Conservation (phyloP, 306 rosid genomes). For the Fragaria vesca region DNA sequence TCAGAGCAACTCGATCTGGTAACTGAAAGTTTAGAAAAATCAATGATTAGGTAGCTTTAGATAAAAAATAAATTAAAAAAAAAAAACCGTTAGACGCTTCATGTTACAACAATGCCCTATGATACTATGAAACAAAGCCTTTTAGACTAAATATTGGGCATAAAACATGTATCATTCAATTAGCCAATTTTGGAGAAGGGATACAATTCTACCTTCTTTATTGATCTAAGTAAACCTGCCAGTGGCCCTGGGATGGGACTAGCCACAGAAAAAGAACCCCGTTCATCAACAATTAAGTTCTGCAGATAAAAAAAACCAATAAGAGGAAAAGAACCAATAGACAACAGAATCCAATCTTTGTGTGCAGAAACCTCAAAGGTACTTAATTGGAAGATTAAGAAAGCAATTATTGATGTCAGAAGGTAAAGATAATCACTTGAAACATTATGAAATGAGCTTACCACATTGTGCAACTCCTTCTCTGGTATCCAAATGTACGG, state of each 20-base stretch:
- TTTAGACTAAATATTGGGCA: background rate
- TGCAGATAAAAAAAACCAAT: slow-evolving; percentile 31
- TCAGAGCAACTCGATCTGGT: slow-evolving; percentile 80
- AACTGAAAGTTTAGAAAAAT: slow-evolving; percentile 49
- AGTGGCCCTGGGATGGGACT: slow-evolving; percentile 77
- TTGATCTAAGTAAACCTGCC: slow-evolving; percentile 49
- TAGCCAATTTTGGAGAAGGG: slow-evolving; percentile 3
- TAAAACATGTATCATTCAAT: background rate
- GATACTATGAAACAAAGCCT: background rate
- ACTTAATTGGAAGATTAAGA: background rate
- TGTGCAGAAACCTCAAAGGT: background rate
- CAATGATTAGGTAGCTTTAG: slow-evolving; percentile 13
- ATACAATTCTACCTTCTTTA: slow-evolving; percentile 47
- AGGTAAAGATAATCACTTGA: slow-evolving; percentile 7
- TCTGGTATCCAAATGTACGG: slow-evolving; percentile 90
- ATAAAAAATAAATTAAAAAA: background rate
- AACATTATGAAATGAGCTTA: slow-evolving; percentile 30
- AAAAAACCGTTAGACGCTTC: background rate
- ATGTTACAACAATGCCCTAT: background rate
- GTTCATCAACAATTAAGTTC: slow-evolving; percentile 88
- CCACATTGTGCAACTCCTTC: slow-evolving; percentile 82
- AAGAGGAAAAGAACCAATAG: background rate
- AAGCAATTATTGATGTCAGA: background rate
- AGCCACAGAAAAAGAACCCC: slow-evolving; percentile 83
- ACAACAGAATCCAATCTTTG: background rate